Evolutionary conservation across 2,329 filamentous ascomycete species (phyloP).

Genomic region (Cercospora beticola): DNA sequence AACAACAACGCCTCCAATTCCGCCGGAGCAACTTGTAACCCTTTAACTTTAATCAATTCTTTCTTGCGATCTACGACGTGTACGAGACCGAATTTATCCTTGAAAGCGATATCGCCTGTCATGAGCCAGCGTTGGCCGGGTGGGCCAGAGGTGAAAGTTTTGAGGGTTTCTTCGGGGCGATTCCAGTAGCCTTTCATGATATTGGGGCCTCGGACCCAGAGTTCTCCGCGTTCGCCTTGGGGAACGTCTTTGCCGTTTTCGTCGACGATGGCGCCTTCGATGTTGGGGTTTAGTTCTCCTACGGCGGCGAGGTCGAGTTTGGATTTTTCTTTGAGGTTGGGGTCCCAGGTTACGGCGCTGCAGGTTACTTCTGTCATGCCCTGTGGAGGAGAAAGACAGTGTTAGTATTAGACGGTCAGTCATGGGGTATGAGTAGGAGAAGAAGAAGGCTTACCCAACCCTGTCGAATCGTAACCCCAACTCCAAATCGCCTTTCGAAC

Average conservation of each 20-base stretch:
- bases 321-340: constrained; percentile 43
- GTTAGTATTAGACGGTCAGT: not conserved
- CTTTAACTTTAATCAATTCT: constrained; percentile 64
- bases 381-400: constrained; percentile 32
- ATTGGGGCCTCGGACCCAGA: constrained; percentile 71
- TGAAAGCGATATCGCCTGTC: constrained; percentile 60
- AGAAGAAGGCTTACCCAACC: constrained; percentile 45
- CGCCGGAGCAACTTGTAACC: constrained; percentile 61
- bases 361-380: constrained; percentile 85
- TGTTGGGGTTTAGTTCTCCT: constrained; percentile 15
- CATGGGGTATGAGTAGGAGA: not conserved
- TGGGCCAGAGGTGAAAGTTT: constrained; percentile 31
- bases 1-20: constrained; percentile 60
- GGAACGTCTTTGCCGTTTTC: constrained; percentile 60
- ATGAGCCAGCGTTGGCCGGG: constrained; percentile 67
- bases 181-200: constrained; percentile 73
- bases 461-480: constrained; percentile 55
- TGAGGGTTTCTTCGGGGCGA: constrained; percentile 55
- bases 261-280: constrained; percentile 7
- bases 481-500: constrained; percentile 53
- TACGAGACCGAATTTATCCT: constrained; percentile 68
- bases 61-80: constrained; percentile 75
- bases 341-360: constrained; percentile 63
- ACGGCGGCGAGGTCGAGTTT: constrained; percentile 23
- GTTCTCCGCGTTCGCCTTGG: constrained; percentile 52